These are phyloP conservation scores for Gentiana macrophylla DNA, from an alignment of 257 asterid species.

Conservation along the genomic window DNA sequence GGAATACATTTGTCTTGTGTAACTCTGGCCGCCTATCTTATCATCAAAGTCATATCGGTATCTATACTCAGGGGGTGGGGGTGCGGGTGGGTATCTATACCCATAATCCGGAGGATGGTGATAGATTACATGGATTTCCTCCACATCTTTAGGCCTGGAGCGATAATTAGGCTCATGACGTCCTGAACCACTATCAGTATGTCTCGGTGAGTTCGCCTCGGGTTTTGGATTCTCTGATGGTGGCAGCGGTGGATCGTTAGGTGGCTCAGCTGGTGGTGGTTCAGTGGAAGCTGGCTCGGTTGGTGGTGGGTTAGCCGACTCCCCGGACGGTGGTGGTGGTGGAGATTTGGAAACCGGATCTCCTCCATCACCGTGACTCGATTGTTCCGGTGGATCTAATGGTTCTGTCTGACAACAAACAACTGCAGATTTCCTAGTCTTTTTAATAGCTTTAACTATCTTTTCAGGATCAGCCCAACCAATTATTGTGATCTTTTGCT, in stretches of 20 bases:
- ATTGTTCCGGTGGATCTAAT: conserved; percentile 40
- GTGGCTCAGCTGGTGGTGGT: conserved; percentile 22
- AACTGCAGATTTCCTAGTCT: conserved; percentile 58
- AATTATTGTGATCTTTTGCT: conserved; percentile 58
- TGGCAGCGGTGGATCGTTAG: conserved; percentile 21
- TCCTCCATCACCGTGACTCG: conserved; percentile 19
- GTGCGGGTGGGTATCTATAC: conserved; percentile 15
- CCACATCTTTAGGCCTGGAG: conserved; percentile 35
- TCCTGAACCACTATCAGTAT: conserved; percentile 20
- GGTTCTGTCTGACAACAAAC: conserved; percentile 58
- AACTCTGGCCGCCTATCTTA: conserved; percentile 17
- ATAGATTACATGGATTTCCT: conserved; percentile 56
- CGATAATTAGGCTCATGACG: conserved; percentile 23
- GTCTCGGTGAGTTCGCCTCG: conserved; percentile 24
- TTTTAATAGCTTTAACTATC: conserved; percentile 69
- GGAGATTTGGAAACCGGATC: conserved; percentile 24
- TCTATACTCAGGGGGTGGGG: conserved; percentile 55
- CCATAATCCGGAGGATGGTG: conserved; percentile 64
- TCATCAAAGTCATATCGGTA: conserved; percentile 23
- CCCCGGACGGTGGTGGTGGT: conserved; percentile 28
- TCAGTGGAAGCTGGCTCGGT: conserved; percentile 31
- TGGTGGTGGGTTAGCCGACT: conserved; percentile 23
- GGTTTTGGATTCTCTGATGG: conserved; percentile 27
- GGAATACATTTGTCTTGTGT: background rate
- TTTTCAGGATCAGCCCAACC: conserved; percentile 78